Base-by-base conservation (phyloP, 441 rosid species). In the Gossypium lobatum region DNA sequence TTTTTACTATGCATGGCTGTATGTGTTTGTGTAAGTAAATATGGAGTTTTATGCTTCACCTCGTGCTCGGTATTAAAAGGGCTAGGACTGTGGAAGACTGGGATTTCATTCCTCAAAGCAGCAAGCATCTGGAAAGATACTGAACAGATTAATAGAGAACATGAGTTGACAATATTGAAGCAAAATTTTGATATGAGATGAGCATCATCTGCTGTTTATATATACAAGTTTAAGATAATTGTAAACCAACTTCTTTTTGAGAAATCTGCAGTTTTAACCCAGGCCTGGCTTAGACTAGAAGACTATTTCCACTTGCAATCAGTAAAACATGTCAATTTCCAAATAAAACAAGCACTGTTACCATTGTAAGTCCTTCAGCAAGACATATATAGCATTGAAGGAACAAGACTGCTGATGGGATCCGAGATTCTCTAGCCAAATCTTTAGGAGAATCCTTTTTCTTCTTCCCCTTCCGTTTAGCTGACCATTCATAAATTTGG, bases 361-460 rank as follows among this genome's bases (percentile, higher is more conserved):
- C 99, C 96, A 91, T 80, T 7, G 93, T 82, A 34, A 95, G 92
- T 76, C 99, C 99, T 83, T 95, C 95, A 54, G 97, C 93, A 79
- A 95, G 87, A 84, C 82, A 87, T 70, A 93, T 84, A 70, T 90
- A 90, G 76, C 97, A 90, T 75, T 91, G 96, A 80, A 95, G 91
- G 83, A 90, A 89, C 76, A 77, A 73, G 75, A 95, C 89, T 25
- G 86, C 80, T 25, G 95, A 88, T 63, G 93, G 91, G 58, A 88
- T 84, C 82, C 86, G 89, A 75, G 85, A 61, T 79, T 93, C 98
- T 77, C 71, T 86, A 13, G 80, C 87, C 75, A 78, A 71, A 68
- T 90, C 93, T 82, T 88, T 90, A 26, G 80, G 31, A 69, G 88
- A 83, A 70, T 92, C 97, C 80, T 81, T 89, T 76, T 84, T 86